Percentiles rank a stretch among this genome's conserved stretches.
Conservation (phyloP, 768 basidiomycete species). For the Hygrocybe punicea region DNA sequence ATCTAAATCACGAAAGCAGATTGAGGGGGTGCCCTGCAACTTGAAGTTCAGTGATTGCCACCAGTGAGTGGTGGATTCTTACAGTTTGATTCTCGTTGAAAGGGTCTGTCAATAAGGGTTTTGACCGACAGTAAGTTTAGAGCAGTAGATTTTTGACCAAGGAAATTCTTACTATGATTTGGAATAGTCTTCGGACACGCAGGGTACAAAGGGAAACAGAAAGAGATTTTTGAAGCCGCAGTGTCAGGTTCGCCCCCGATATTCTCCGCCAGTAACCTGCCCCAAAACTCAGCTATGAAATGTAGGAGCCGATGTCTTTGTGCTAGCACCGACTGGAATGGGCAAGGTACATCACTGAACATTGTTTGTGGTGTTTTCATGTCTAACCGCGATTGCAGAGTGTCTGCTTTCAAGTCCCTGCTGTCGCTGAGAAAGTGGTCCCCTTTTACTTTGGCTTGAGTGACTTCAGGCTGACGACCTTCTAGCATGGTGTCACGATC, state of each 20-base stretch:
- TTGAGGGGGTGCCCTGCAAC: neutral
- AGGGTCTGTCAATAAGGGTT: no score
- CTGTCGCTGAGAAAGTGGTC: constrained; percentile 57
- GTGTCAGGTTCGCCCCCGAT: constrained; percentile 44
- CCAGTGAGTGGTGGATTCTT: neutral
- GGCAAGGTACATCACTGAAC: constrained; percentile 64
- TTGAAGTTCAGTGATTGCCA: neutral
- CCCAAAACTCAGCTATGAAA: neutral
- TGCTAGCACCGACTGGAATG: constrained; percentile 85
- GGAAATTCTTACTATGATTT: neutral
- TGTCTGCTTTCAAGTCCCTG: constrained; percentile 83
- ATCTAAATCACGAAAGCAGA: neutral
- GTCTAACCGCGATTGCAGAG: constrained; percentile 45
- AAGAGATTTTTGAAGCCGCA: constrained; percentile 70
- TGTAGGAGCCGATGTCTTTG: constrained; percentile 68
- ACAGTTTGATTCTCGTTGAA: no score
- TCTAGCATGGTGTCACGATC: constrained; percentile 64
- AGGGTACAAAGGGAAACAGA: constrained; percentile 73
- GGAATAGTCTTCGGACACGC: constrained; percentile 63
- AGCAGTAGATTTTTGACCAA: neutral
- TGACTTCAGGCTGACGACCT: neutral
- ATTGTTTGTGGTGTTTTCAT: neutral
- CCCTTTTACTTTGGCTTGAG: neutral
- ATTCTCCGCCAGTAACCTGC: no score
- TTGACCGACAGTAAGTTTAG: no score